Conservation (phyloP, 441 rosid species). For the Bocquillonia castaneifolia region DNA sequence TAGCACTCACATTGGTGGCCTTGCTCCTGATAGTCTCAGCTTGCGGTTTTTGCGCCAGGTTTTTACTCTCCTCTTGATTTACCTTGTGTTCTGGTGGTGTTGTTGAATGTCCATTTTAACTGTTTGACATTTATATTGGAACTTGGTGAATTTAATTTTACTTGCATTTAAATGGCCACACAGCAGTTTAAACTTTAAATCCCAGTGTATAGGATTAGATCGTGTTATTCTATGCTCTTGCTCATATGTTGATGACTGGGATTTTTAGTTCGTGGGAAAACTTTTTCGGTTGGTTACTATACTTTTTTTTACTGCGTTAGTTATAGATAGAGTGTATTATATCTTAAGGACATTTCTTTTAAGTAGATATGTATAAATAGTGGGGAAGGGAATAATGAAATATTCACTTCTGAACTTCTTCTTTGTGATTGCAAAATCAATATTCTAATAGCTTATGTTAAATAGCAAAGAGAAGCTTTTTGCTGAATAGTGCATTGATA, state of each 20-base stretch:
- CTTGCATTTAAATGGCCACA: not conserved
- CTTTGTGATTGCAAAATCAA: not conserved
- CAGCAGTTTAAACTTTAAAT: not conserved
- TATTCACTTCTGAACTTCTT: constrained; percentile 1
- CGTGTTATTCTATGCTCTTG: not conserved
- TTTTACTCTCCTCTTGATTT: constrained; percentile 10
- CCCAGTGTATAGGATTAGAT: constrained; percentile 3
- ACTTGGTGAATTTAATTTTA: not conserved
- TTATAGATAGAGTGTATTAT: not conserved
- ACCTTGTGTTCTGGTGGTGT: constrained; percentile 21
- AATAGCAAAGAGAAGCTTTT: not conserved
- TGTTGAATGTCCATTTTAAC: too few species aligned
- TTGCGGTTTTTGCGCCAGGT: constrained; percentile 86
- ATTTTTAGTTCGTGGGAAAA: not conserved
- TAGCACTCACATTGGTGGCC: constrained; percentile 74
- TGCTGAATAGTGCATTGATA: not conserved
- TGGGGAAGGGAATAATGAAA: not conserved
- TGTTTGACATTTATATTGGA: not conserved
- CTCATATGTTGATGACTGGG: not conserved
- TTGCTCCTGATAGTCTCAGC: constrained; percentile 82
- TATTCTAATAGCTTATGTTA: not conserved
- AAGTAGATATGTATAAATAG: not conserved
- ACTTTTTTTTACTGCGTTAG: not conserved
- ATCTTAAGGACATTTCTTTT: not conserved
- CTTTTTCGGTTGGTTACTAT: not conserved